Base-by-base conservation (phyloP, 73 alveolate genomes). In the Diophrys appendiculata region DNA sequence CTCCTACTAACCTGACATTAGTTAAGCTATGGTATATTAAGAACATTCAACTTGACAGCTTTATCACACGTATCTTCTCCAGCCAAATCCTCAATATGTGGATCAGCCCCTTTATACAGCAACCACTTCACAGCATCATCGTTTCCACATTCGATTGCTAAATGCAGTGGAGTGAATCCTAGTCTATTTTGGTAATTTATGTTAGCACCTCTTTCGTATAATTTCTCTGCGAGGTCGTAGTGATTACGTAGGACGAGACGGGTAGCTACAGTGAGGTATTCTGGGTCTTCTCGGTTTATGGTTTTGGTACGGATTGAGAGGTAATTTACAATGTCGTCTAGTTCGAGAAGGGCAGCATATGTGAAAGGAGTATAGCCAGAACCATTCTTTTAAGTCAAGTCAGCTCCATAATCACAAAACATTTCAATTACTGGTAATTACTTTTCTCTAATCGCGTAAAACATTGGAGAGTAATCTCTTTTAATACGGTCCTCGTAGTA, bases 41-140 rank as follows among this genome's bases (percentile, higher is more conserved):
- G 5, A 43, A 43, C 18, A 43, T 18, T 18, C 60, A 23, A 29
- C 29, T 30, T 56, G 24, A 33, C 56, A 30, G 82, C 85, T 69
- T 82, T 71, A 34, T 82, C 90, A 26, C 90, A 82, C 55, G 76
- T 56, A 35, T 82, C 90, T n/a, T 82, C 71, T 2, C 90, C 90
- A 22, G 76, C 26, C 28, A 74, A 34, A 43, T 82, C 85, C 32
- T 60, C 81, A 33, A 74, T 65, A 65, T 82, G 90, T 32, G 90
- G 90, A 56, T 82, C 69, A 24, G 86, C 84, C 8, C 81, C 81
- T 11, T 65, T 29, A 26, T 56, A 18, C 35, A 82, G 0, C 53
- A 82, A 67, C 73, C 74, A 82, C 60, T 65, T 29, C 13, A 75
- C 65, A 31, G 86, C 80, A 5, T 82, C 85, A 2, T 26, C n/a